Evolutionary conservation across 73 alveolate genomes (phyloP).

Genomic region (Paramecium sonneborni): DNA sequence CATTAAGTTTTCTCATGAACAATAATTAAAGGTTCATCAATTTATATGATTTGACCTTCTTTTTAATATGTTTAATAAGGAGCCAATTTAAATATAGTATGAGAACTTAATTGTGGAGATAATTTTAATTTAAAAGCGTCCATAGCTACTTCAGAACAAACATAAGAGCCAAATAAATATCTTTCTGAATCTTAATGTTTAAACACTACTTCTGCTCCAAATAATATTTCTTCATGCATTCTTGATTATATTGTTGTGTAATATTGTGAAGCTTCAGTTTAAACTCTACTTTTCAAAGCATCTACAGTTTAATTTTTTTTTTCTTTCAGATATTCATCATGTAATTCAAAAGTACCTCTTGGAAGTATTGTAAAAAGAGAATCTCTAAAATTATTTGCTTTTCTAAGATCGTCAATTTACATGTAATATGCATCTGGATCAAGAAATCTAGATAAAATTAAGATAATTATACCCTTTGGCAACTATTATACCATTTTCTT

Average conservation of each 20-base stretch:
- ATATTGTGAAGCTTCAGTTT: conserved; percentile 25
- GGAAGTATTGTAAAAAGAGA: conserved; percentile 4
- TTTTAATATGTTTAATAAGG: neutral
- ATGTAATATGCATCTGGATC: conserved; percentile 25
- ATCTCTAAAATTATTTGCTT: conserved; percentile 30
- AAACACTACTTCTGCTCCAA: conserved; percentile 50
- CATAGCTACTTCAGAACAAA: conserved; percentile 39
- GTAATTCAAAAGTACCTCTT: conserved; percentile 51
- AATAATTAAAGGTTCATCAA: neutral
- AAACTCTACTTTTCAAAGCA: neutral
- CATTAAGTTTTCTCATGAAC: conserved; percentile 42
- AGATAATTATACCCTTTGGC: neutral
- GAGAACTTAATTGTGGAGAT: neutral
- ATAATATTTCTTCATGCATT: conserved; percentile 33
- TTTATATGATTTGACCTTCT: neutral
- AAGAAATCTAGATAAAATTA: neutral
- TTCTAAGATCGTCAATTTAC: neutral
- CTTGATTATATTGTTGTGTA: neutral
- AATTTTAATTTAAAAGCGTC: conserved; percentile 46
- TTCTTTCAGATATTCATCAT: conserved; percentile 25
- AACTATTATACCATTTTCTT: neutral
- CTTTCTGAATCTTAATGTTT: neutral
- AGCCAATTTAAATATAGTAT: neutral
- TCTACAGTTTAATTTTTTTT: neutral
- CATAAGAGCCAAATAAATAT: neutral